Evolutionary conservation across 2,329 filamentous ascomycete species (phyloP), one percentile per base, ranked within the genome.

Genomic region (Apiospora phragmitis): DNA sequence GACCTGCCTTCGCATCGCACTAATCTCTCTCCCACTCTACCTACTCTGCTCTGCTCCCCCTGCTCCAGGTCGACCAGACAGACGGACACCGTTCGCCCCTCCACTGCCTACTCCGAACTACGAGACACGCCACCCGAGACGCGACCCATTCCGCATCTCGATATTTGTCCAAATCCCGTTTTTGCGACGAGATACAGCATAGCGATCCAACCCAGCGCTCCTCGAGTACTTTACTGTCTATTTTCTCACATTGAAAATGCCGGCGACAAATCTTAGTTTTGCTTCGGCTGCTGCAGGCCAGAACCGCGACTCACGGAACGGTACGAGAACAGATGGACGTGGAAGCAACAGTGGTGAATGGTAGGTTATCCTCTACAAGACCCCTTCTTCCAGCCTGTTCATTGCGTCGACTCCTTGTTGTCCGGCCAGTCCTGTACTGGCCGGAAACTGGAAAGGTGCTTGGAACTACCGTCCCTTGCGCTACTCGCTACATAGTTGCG

Each of bases 271-370:
- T 85, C 88, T 94, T 82, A 94, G 92, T 87, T 95, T 95, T 84
- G 93, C 93, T 81, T 94, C 93, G 80, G 93, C 93, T 78, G 93
- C 93, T 76, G 92, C 93, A 80, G 92, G 92, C 82, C 92, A 93
- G 82, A 91, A 87, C 83, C 89, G 87, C 80, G 89, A 88, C 81
- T 81, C 85, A 77, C 87, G 86, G 84, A 83, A 82, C 83, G 89
- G 86, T 80, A 83, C 81, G 81, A 89, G 87, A 83, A 85, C 81
- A 77, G 89, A 89, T 76, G 84, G 85, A 72, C 86, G 89, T 74
- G 85, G 85, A 74, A 81, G 80, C 80, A 84, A 84, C 75, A 88
- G 88, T 81, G 91, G 89, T 84, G 92, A 94, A 82, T 94, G 92
- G 92, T 94, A 87, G 82, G 91, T 87, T 65, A 71, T 43, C 42